Evolutionary conservation across 1,284 basidiomycete genomes (phyloP).

Genomic region (Fomes fomentarius): DNA sequence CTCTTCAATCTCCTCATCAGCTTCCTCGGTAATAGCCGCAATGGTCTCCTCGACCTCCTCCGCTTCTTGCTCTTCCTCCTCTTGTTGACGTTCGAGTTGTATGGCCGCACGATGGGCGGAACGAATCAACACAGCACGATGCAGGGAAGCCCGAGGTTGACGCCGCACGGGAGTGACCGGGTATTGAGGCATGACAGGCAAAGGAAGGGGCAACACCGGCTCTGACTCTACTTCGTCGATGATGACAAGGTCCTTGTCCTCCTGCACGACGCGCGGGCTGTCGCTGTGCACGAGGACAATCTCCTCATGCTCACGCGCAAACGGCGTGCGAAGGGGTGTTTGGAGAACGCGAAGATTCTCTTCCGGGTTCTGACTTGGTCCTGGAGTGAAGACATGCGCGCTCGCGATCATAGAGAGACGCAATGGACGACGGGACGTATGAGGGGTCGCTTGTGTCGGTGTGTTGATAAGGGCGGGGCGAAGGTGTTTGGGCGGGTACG

Average conservation of each 20-base stretch:
- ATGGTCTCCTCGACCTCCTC: conserved; percentile 32
- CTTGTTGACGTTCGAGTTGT: conserved; percentile 39
- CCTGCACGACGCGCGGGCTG: conserved; percentile 66
- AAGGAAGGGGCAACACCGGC: conserved; percentile 26
- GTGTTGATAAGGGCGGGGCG: conserved; percentile 56
- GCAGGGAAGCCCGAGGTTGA: conserved; percentile 51
- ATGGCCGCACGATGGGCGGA: conserved; percentile 64
- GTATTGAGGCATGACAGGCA: conserved; percentile 28
- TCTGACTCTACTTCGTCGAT: conserved; percentile 55
- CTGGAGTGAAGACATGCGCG: conserved; percentile 71
- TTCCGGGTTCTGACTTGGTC: conserved; percentile 57
- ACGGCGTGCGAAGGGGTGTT: conserved; percentile 53
- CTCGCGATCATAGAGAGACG: conserved; percentile 76
- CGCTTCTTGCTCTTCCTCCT: conserved; percentile 44
- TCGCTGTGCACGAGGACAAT: conserved; percentile 70
- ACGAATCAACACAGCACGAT: conserved; percentile 69
- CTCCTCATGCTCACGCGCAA: conserved; percentile 38
- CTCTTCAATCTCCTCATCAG: conserved; percentile 31
- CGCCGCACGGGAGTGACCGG: conserved; percentile 49
- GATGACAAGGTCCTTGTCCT: conserved; percentile 71
- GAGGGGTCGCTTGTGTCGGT: conserved; percentile 35
- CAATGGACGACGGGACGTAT: conserved; percentile 42
- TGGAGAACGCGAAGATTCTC: conserved; percentile 66
- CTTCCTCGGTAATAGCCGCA: conserved; percentile 34
- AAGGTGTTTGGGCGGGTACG: conserved; percentile 74